A percentile compares a stretch with the other conserved stretches of the same genome.
These are phyloP conservation scores for Plasmodium falciparum DNA, from an alignment of 169 alveolate genomes.

Conservation along the genomic window DNA sequence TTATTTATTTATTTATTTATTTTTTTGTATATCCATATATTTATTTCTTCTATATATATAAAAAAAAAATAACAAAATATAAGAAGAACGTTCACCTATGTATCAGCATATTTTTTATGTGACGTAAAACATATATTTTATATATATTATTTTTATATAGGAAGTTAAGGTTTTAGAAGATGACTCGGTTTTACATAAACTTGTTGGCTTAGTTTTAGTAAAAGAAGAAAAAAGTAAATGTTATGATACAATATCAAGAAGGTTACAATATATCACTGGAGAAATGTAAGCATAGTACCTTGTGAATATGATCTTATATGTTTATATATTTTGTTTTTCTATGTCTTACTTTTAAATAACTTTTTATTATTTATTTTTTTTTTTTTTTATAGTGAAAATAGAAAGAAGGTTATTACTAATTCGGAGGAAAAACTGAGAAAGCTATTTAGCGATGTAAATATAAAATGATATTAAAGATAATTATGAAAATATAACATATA, in stretches of 20 bases:
- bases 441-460: conserved; percentile 62
- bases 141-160: background rate
- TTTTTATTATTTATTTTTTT: background rate
- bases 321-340: no score
- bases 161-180: conserved; percentile 54
- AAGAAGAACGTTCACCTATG: no score
- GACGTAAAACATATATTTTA: no score
- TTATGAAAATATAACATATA: background rate
- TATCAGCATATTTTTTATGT: no score
- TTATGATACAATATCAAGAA: conserved; percentile 47
- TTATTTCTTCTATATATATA: background rate
- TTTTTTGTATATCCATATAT: background rate
- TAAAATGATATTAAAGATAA: background rate
- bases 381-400: conserved; percentile 35
- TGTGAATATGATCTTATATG: background rate
- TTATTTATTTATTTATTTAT: conserved; percentile 10
- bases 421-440: conserved; percentile 68
- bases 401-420: conserved; percentile 54
- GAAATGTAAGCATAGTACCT: conserved; percentile 30
- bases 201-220: conserved; percentile 42
- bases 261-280: conserved; percentile 53
- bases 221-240: conserved; percentile 63
- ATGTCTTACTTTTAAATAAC: no score
- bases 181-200: conserved; percentile 55
- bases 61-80: background rate